These are phyloP conservation scores for Aspergillus sp. DNA, from an alignment of 2,329 filamentous ascomycete genomes.

Conservation along the genomic window DNA sequence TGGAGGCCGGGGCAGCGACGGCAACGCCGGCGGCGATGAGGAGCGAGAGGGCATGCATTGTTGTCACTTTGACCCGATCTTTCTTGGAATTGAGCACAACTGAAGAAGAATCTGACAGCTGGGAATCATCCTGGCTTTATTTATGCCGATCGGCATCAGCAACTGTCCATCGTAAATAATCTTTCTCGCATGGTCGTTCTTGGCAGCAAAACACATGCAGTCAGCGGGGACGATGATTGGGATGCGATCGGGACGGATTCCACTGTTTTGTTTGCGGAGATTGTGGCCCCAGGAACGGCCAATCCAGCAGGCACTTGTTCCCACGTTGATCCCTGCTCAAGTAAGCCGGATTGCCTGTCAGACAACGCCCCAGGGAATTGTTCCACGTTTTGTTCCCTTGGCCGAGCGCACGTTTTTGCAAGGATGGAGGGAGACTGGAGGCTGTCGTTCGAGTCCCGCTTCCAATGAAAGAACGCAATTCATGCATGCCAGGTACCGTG, in stretches of 20 bases:
- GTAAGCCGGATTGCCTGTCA: background rate
- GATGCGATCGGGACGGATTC: constrained; percentile 1
- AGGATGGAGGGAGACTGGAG: no score
- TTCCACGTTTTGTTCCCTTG: background rate
- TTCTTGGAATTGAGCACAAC: background rate
- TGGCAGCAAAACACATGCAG: constrained; percentile 9
- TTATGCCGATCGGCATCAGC: constrained; percentile 1
- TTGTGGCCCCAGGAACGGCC: constrained; percentile 1
- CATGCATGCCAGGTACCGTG: no score
- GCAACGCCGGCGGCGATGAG: constrained; percentile 12
- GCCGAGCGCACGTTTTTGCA: background rate
- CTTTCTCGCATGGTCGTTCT: background rate
- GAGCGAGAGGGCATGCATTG: constrained; percentile 16
- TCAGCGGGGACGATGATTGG: constrained; percentile 5
- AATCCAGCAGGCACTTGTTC: constrained; percentile 6
- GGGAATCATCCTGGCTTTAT: background rate
- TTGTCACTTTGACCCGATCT: background rate
- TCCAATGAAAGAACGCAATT: no score
- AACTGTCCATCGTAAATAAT: background rate
- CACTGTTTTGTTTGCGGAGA: background rate
- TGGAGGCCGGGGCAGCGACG: constrained; percentile 14
- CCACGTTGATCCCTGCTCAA: constrained; percentile 10
- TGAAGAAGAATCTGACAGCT: background rate
- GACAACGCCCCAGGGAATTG: background rate
- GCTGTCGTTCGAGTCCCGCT: no score